Base-by-base conservation (phyloP, 441 rosid species). In the Gossypium aridum region DNA sequence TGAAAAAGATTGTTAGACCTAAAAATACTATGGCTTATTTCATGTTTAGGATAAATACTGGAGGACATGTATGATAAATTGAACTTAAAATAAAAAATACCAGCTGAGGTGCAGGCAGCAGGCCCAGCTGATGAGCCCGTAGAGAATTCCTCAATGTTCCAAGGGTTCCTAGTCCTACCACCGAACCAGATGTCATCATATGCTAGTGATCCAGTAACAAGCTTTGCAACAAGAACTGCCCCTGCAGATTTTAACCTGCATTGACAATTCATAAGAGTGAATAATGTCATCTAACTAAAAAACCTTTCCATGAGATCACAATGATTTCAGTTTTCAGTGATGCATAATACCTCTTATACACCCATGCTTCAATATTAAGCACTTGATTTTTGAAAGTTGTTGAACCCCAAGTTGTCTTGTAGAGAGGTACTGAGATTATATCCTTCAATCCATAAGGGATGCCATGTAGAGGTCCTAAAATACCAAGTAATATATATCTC, bases 41-140 rank as follows among this genome's bases (percentile, higher is more conserved):
- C 43, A 45, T 64, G 60, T 16, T 61, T 51, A 9, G 16, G 2
- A 26, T 26, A 26, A 23, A 23, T 23, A 23, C 26, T 23, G 0
- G 26, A 23, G 26, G 26, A 23, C 26, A 23, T 2, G 26, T 2
- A 23, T 12, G 19, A 14, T 45, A 61, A 72, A 67, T 34, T 69
- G 37, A 8, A 45, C 13, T 31, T 43, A 62, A 25, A 17, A 17
- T 8, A 51, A 54, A 53, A 25, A 17, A 80, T 84, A 94, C 97
- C 98, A 72, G 98, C 96, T 0, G 96, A 88, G 55, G 95, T 91
- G 82, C 90, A 86, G 39, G 98, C 92, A 74, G 96, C 98, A 14
- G 98, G 92, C 65, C 98, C 98, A 78, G 93, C 97, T 31, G 97
- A 94, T 60, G 98, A 92, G 39, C 98, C 98, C 0, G 97, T 92